Evolutionary conservation across 805 yeast genomes (phyloP).

Genomic region (Sugiyamaella mastotermitis): DNA sequence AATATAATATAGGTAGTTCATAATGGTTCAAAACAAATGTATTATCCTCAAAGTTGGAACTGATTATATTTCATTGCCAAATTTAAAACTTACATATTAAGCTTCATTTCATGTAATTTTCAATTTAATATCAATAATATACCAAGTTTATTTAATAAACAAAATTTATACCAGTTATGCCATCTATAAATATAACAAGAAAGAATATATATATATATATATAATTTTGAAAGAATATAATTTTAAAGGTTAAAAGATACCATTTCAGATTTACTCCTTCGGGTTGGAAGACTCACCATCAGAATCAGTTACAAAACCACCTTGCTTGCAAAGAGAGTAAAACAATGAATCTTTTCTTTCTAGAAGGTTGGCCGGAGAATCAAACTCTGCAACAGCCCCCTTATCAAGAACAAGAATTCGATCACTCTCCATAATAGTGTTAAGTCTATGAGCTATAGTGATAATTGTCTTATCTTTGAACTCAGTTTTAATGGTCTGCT

Average conservation of each 20-base stretch:
- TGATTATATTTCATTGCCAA: too few relatives aligned
- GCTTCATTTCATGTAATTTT: too few relatives aligned
- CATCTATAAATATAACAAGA: too few relatives aligned
- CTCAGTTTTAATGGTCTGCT: constrained; percentile 63
- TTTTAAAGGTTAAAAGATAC: not conserved
- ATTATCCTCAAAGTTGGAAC: too few relatives aligned
- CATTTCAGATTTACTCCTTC: not conserved
- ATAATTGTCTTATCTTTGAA: constrained; percentile 67
- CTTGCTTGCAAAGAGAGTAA: constrained; percentile 74
- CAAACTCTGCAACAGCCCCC: constrained; percentile 70
- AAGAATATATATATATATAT: not conserved
- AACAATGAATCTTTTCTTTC: constrained; percentile 63
- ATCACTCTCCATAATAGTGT: constrained; percentile 76
- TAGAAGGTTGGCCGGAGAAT: constrained; percentile 58
- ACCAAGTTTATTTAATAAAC: too few relatives aligned
- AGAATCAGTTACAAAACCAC: constrained; percentile 48
- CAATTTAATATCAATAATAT: too few relatives aligned
- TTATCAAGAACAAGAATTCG: constrained; percentile 62
- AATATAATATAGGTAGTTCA: too few relatives aligned
- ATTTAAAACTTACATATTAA: too few relatives aligned
- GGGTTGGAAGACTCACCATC: not conserved
- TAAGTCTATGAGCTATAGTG: constrained; percentile 80
- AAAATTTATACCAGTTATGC: too few relatives aligned
- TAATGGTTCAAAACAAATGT: too few relatives aligned
- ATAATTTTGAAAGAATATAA: not conserved